Conservation (phyloP, 2,329 filamentous ascomycete genomes). For the Fusarium vanettenii region DNA sequence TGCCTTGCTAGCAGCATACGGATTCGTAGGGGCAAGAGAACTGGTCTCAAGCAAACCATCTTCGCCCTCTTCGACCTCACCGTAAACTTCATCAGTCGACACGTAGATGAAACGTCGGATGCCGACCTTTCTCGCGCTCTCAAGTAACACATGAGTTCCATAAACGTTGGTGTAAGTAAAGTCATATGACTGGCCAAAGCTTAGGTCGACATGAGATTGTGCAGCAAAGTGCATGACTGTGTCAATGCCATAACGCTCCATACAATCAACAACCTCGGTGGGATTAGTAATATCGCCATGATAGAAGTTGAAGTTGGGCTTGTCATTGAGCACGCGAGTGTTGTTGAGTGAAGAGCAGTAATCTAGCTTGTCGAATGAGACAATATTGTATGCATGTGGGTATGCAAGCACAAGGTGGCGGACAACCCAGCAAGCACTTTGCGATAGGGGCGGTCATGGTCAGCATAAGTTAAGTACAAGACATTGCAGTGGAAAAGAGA, state of each 20-base stretch:
- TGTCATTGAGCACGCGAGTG: conserved; percentile 74
- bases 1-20: conserved; percentile 83
- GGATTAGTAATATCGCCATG: conserved; percentile 82
- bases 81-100: conserved; percentile 88
- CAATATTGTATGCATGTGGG: conserved; percentile 78
- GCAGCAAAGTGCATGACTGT: conserved; percentile 87
- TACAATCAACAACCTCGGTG: conserved; percentile 75
- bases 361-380: conserved; percentile 88
- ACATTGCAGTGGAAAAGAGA: conserved; percentile 13
- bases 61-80: conserved; percentile 78
- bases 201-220: conserved; percentile 86
- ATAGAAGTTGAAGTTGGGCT: conserved; percentile 81
- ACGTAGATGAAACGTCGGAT: conserved; percentile 83
- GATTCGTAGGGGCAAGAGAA: conserved; percentile 82
- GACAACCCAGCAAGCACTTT: conserved; percentile 84
- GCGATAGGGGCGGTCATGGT: conserved; percentile 25
- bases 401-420: conserved; percentile 82
- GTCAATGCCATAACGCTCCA: conserved; percentile 79
- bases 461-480: conserved; percentile 10
- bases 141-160: conserved; percentile 84
- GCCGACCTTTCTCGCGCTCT: conserved; percentile 78
- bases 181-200: conserved; percentile 83
- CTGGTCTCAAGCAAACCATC: conserved; percentile 79
- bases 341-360: conserved; percentile 87
- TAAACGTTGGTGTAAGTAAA: conserved; percentile 87